A percentile compares a stretch with the other conserved stretches of the same genome.
These are phyloP conservation scores for Annulohypoxylon moriforme DNA, from an alignment of 495 filamentous ascomycete species.

Conservation along the genomic window DNA sequence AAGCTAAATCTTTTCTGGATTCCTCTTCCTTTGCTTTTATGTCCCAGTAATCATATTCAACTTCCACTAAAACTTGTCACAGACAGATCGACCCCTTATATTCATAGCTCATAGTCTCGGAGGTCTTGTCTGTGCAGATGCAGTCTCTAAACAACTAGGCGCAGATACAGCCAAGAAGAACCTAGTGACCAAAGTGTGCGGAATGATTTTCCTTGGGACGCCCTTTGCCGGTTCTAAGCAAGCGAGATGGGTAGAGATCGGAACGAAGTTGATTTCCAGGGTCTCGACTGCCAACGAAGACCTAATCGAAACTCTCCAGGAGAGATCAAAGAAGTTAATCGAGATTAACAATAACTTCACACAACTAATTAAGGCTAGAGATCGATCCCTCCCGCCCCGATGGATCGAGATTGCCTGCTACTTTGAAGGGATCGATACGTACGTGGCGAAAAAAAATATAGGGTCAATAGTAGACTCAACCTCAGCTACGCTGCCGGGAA, in stretches of 20 bases:
- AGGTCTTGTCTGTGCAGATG: neutral
- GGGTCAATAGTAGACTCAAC: neutral
- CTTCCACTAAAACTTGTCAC: too few relatives aligned
- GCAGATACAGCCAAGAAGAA: neutral
- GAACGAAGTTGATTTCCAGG: neutral
- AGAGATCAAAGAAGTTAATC: neutral
- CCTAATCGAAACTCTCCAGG: neutral
- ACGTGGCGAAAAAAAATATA: neutral
- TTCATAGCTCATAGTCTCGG: neutral
- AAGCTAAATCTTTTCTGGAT: too few relatives aligned
- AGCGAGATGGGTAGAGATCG: neutral
- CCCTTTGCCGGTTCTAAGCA: neutral
- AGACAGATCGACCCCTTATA: too few relatives aligned
- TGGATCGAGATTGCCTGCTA: neutral
- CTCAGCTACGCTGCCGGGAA: neutral
- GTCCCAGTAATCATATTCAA: too few relatives aligned
- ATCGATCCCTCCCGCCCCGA: neutral
- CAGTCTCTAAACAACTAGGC: neutral
- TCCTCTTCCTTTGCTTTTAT: too few relatives aligned
- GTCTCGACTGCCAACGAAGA: neutral
- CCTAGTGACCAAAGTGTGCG: neutral
- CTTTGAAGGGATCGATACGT: neutral
- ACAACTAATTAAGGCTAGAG: neutral
- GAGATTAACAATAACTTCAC: neutral
- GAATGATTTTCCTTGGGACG: neutral